Evolutionary conservation across 1,284 basidiomycete genomes (phyloP).

Genomic region (Microbotryum intermedium): DNA sequence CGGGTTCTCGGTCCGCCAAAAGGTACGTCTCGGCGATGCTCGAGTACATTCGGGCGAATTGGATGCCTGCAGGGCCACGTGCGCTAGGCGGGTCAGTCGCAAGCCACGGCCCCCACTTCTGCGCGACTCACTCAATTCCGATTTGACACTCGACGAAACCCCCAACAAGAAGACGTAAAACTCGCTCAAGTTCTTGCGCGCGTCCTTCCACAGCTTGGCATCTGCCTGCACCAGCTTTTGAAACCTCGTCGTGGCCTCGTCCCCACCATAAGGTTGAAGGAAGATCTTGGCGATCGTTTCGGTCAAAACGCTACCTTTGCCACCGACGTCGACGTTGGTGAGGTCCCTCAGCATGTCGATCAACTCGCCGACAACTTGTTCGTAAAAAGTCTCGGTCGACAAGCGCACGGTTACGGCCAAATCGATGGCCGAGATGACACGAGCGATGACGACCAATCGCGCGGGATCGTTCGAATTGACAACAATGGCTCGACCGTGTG

Average conservation of each 20-base stretch:
- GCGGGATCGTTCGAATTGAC: slow-evolving; percentile 62
- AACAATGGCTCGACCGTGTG: slow-evolving; percentile 68
- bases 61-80: slow-evolving; percentile 51
- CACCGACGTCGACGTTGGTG: slow-evolving; percentile 49
- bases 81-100: not conserved
- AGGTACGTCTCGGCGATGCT: slow-evolving; percentile 84
- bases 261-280: slow-evolving; percentile 52
- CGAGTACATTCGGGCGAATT: slow-evolving; percentile 75
- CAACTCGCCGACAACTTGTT: slow-evolving; percentile 72
- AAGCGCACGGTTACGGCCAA: slow-evolving; percentile 82
- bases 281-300: slow-evolving; percentile 65
- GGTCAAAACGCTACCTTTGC: slow-evolving; percentile 53
- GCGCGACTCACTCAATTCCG: slow-evolving; percentile 56
- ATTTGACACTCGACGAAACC: slow-evolving; percentile 63
- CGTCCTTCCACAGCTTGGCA: slow-evolving; percentile 72
- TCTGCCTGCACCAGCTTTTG: slow-evolving; percentile 71
- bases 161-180: slow-evolving; percentile 70
- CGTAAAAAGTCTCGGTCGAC: slow-evolving; percentile 80
- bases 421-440: slow-evolving; percentile 76
- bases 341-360: slow-evolving; percentile 81
- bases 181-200: slow-evolving; percentile 67
- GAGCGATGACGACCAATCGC: slow-evolving; percentile 68
- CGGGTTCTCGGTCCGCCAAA: slow-evolving; percentile 80
- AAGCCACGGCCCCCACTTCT: too few relatives aligned
- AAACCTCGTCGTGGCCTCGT: slow-evolving; percentile 46